Percentiles rank a stretch among this genome's conserved stretches.
These are phyloP conservation scores for Groenewaldozyma salmanticensis DNA, from an alignment of 805 yeast genomes.

Conservation along the genomic window DNA sequence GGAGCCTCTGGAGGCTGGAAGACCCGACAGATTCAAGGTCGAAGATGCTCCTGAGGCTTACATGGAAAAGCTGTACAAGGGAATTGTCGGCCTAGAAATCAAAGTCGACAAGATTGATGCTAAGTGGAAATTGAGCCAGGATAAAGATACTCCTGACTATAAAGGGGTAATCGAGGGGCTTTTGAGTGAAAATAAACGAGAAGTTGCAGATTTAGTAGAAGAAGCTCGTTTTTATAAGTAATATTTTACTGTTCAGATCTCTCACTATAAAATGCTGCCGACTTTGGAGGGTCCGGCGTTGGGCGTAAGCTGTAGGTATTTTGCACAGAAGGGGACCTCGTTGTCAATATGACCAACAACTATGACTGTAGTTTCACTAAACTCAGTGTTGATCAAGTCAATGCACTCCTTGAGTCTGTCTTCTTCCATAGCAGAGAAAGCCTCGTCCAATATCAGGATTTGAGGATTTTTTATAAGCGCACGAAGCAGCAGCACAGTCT, in stretches of 20 bases:
- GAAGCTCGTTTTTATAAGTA: not conserved
- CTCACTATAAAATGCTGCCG: not conserved
- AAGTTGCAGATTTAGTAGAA: slow-evolving; percentile 6
- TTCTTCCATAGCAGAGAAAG: slow-evolving; percentile 82
- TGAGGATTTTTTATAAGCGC: slow-evolving; percentile 72
- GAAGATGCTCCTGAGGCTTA: slow-evolving; percentile 47
- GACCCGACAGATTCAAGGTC: slow-evolving; percentile 41
- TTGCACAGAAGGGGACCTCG: slow-evolving; percentile 69
- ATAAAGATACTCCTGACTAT: slow-evolving; percentile 33
- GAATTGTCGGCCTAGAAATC: slow-evolving; percentile 48
- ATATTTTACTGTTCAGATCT: not conserved
- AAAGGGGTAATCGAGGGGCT: slow-evolving; percentile 43
- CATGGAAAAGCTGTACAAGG: slow-evolving; percentile 34
- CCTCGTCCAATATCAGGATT: slow-evolving; percentile 79
- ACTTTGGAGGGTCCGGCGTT: not conserved
- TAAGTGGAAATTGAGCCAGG: slow-evolving; percentile 53
- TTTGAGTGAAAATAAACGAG: slow-evolving; percentile 7
- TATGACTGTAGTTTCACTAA: slow-evolving; percentile 56
- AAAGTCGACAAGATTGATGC: slow-evolving; percentile 38
- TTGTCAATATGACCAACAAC: slow-evolving; percentile 74
- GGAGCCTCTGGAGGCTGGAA: slow-evolving; percentile 36
- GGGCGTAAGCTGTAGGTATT: slow-evolving; percentile 29
- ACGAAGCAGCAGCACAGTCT: slow-evolving; percentile 63
- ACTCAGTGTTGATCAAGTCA: slow-evolving; percentile 30
- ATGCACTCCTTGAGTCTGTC: slow-evolving; percentile 48